These are phyloP conservation scores for Thermomyces lanuginosus DNA, from an alignment of 2,329 filamentous ascomycete species.

Conservation along the genomic window DNA sequence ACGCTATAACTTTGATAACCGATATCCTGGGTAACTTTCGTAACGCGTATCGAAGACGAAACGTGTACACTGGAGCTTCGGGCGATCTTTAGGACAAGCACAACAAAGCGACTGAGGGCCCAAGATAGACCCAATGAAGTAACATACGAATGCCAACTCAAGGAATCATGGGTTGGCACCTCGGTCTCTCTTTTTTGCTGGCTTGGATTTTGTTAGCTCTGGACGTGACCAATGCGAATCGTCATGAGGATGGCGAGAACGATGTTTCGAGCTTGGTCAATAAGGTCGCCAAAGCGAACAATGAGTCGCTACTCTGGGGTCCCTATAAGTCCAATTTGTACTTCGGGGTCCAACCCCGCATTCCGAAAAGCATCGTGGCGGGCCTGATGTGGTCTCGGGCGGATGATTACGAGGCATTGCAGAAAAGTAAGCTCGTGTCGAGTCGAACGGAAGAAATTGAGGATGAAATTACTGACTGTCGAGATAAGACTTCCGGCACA, in stretches of 20 bases:
- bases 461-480: slow-evolving; percentile 1
- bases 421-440: slow-evolving; percentile 61
- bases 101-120: too few relatives aligned
- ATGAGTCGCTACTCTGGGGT: slow-evolving; percentile 86
- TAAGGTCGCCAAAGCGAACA: slow-evolving; percentile 37
- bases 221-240: slow-evolving; percentile 15
- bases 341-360: slow-evolving; percentile 71
- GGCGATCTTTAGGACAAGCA: too few relatives aligned
- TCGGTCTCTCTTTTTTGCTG: slow-evolving; percentile 13
- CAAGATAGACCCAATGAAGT: too few relatives aligned
- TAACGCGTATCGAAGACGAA: too few relatives aligned
- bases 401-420: slow-evolving; percentile 59
- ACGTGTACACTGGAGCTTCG: too few relatives aligned
- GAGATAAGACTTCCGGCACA: slow-evolving; percentile 59
- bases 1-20: too few relatives aligned
- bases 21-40: too few relatives aligned
- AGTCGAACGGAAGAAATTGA: too few relatives aligned
- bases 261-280: slow-evolving; percentile 21
- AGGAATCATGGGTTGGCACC: slow-evolving; percentile 17
- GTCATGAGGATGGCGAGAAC: slow-evolving; percentile 13
- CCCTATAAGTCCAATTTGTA: slow-evolving; percentile 89
- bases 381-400: slow-evolving; percentile 81
- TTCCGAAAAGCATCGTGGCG: slow-evolving; percentile 64
- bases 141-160: too few relatives aligned
- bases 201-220: slow-evolving; percentile 14